phyloP scores from a whole-genome alignment of 495 filamentous ascomycete genomes.

The Parachaetomium inaequale region DNA sequence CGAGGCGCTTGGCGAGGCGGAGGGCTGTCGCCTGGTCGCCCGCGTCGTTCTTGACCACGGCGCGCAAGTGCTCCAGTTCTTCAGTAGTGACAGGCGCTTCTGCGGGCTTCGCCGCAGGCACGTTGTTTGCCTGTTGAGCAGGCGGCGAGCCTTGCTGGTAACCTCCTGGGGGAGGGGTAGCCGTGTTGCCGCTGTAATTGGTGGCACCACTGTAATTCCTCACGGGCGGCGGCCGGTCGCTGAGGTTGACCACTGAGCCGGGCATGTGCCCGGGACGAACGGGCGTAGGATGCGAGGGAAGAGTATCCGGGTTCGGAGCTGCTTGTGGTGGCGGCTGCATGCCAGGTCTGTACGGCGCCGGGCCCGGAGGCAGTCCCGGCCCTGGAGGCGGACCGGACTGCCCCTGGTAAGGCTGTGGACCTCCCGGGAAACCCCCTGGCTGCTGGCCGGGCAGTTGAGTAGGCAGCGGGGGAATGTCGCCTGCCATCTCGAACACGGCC shows the following conservation, averaged over 20 bases:
- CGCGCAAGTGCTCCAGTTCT: conserved; percentile 72
- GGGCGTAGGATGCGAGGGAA: conserved; percentile 76
- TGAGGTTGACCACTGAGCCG: conserved; percentile 49
- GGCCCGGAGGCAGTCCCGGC: conserved; percentile 34
- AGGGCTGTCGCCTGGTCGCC: conserved; percentile 68
- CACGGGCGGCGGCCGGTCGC: conserved; percentile 62
- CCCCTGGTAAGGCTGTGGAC: conserved; percentile 30
- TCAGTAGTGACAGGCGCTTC: conserved; percentile 65
- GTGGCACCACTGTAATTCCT: conserved; percentile 61
- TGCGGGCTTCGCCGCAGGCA: conserved; percentile 27
- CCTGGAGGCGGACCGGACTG: conserved; percentile 28
- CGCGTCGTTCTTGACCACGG: conserved; percentile 62
- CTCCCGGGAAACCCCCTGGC: conserved; percentile 10
- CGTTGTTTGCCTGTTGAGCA: conserved; percentile 18
- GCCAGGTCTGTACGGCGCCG: conserved; percentile 31
- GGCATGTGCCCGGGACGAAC: conserved; percentile 71
- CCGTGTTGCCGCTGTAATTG: conserved; percentile 34
- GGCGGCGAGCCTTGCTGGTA: conserved; percentile 19
- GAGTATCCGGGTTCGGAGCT: conserved; percentile 48
- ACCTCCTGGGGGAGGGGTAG: not conserved
- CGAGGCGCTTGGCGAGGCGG: conserved; percentile 73
- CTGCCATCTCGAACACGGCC: conserved; percentile 67
- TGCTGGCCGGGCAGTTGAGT: conserved; percentile 23
- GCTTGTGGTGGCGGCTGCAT: conserved; percentile 24
- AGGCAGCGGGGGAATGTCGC: conserved; percentile 53